Base-by-base conservation (phyloP, 805 yeast species). In the Lachancea waltii region DNA sequence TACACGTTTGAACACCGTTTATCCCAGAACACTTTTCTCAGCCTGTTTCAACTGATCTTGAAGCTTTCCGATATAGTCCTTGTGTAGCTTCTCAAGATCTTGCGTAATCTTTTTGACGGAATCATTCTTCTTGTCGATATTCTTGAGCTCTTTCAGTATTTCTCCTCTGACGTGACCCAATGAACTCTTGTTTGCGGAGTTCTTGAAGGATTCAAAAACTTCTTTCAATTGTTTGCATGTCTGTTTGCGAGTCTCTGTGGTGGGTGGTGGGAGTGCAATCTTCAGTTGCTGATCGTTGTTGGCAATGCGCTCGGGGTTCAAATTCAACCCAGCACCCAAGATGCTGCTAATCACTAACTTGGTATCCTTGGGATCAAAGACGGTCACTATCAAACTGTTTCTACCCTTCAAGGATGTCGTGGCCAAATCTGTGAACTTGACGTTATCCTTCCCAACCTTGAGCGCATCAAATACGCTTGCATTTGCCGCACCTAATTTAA, bases 231-330 rank as follows among this genome's bases (percentile, higher is more conserved):
- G 70, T 52, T 77, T 81, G 7, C 68, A 71, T 35, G 66, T 61
- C 40, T 73, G 79, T 44, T 67, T 53, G 63, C 65, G 79, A 19
- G 79, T 66, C 41, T 82, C 94, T 4, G 79, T 71, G 3, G 90
- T 79, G 13, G 80, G 72, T 18, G 86, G 78, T 11, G 95, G 94
- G 42, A 87, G 65, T 1, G 84, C 73, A 13, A 86, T 80, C 47
- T 76, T 77, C 51, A 90, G 65, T 22, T 80, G 69, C 60, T 82
- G 94, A 23, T 79, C 77, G 55, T 82, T 83, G 38, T 74, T 66
- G 1, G 84, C 75, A 42, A 85, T 89, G 16, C 68, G 69, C 54
- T 82, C 89, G 1, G 97, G 95, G 43, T 80, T 85, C 68, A 90
- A 61, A 51, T 84, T 83, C 55, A 85, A 63, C 7, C 75, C 73